phyloP scores from a whole-genome alignment of 768 basidiomycete genomes.

The Sporobolomyces pararoseus region DNA sequence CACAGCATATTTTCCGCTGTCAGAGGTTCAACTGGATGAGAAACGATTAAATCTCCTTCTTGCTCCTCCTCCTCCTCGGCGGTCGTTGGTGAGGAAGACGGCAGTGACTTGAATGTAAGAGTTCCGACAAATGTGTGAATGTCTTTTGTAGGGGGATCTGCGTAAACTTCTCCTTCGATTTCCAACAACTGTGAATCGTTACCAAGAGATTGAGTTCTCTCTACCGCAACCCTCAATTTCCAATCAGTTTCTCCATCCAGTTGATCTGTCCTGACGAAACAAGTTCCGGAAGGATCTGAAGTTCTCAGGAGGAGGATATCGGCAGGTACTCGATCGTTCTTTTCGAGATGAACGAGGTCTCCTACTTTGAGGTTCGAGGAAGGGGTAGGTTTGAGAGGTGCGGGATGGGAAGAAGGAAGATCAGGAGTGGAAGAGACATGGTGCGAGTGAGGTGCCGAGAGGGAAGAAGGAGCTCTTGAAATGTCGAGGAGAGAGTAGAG shows the following conservation, averaged over 20 bases:
- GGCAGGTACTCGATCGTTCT: slow-evolving; percentile 94
- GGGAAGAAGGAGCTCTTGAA: slow-evolving; percentile 46
- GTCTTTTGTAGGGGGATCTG: slow-evolving; percentile 93
- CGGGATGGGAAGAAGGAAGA: background rate
- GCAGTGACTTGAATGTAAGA: slow-evolving; percentile 57
- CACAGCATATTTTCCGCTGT: slow-evolving; percentile 93
- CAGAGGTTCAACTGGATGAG: slow-evolving; percentile 63
- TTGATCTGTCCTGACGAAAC: slow-evolving; percentile 96
- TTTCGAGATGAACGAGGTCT: slow-evolving; percentile 84
- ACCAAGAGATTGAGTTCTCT: slow-evolving; percentile 69
- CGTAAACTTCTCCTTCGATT: slow-evolving; percentile 85
- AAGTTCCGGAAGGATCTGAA: slow-evolving; percentile 81
- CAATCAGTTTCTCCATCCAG: slow-evolving; percentile 98
- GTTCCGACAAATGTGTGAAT: slow-evolving; percentile 94
- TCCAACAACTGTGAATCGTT: slow-evolving; percentile 56
- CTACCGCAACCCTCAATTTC: slow-evolving; percentile 89
- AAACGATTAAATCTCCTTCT: slow-evolving; percentile 48
- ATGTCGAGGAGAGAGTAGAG: slow-evolving; percentile 74
- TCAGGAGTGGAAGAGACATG: slow-evolving; percentile 26
- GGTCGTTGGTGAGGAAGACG: slow-evolving; percentile 24
- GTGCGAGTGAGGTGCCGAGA: slow-evolving; percentile 37
- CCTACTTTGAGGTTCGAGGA: slow-evolving; percentile 85
- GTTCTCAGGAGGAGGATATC: slow-evolving; percentile 87
- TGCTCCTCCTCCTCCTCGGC: slow-evolving; percentile 17
- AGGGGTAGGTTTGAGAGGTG: slow-evolving; percentile 52